Conservation (phyloP, 2,329 filamentous ascomycete species). For the Botryotinia convoluta region DNA sequence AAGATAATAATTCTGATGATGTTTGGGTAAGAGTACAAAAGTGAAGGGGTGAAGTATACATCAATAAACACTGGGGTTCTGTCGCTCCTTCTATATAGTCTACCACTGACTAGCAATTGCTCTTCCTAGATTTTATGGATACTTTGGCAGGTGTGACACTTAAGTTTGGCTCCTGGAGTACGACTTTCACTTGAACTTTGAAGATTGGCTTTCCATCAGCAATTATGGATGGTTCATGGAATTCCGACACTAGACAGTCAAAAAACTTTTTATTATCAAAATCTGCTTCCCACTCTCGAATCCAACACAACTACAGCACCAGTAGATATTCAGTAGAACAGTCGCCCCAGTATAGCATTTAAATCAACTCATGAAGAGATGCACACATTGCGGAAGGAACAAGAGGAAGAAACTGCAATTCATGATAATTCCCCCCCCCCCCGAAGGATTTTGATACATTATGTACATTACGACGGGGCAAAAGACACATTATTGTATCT, state of each 20-base stretch:
- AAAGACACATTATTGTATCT: conserved; percentile 6
- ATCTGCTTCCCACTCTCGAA: neutral
- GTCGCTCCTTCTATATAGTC: conserved; percentile 14
- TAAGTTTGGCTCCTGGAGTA: neutral
- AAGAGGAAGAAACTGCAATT: neutral
- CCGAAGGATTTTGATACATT: conserved; percentile 20
- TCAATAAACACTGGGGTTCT: neutral
- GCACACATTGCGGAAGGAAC: conserved; percentile 2
- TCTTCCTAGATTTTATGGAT: neutral
- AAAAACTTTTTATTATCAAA: neutral
- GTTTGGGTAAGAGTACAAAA: conserved; percentile 7
- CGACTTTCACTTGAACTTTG: neutral
- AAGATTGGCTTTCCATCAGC: neutral
- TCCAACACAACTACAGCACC: neutral
- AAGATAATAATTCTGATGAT: conserved; percentile 17
- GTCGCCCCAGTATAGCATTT: neutral
- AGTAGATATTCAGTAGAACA: neutral
- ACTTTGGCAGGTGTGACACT: neutral
- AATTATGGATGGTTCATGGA: neutral
- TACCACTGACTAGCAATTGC: neutral
- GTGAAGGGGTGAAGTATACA: neutral
- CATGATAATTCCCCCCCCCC: neutral
- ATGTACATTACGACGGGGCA: conserved; percentile 25
- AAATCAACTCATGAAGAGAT: neutral
- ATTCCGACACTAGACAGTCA: neutral